Conservation (phyloP, 2,329 filamentous ascomycete species). For the Fusarium buharicum region DNA sequence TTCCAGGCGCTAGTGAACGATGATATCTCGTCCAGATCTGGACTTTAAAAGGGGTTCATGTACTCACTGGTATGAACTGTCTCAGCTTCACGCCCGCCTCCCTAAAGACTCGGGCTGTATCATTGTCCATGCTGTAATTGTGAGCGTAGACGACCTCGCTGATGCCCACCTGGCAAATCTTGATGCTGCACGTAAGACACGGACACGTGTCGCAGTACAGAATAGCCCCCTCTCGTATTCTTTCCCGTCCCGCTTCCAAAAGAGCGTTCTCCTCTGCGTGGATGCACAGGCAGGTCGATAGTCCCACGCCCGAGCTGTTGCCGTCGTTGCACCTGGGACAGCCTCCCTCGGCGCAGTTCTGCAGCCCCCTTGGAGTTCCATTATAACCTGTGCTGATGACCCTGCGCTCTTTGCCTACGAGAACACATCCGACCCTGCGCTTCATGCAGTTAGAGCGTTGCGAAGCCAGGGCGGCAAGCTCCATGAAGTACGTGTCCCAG, state of each 20-base stretch:
- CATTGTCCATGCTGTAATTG: constrained; percentile 91
- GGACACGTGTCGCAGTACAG: constrained; percentile 97
- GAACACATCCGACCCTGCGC: constrained; percentile 90
- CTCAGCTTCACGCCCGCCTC: constrained; percentile 85
- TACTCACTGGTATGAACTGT: constrained; percentile 85
- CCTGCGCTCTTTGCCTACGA: constrained; percentile 81
- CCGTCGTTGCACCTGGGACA: constrained; percentile 88
- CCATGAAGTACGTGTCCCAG: constrained; percentile 99
- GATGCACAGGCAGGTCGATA: constrained; percentile 93
- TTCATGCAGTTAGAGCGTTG: constrained; percentile 98
- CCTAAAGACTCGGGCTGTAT: constrained; percentile 82
- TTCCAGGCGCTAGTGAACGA: constrained; percentile 1
- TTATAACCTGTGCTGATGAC: constrained; percentile 98
- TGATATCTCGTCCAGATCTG: constrained; percentile 19
- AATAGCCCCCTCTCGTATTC: constrained; percentile 82
- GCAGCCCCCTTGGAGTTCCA: constrained; percentile 88
- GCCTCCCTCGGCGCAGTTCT: constrained; percentile 92
- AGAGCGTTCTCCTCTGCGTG: constrained; percentile 98
- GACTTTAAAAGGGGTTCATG: constrained; percentile 17
- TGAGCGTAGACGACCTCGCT: constrained; percentile 94
- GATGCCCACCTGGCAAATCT: constrained; percentile 97
- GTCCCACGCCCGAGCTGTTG: constrained; percentile 72
- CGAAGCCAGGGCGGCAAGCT: constrained; percentile 89
- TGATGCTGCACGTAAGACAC: constrained; percentile 97
- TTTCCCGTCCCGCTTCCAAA: constrained; percentile 90